Conservation (phyloP, 2,329 filamentous ascomycete genomes). For the Fusarium sp. region DNA sequence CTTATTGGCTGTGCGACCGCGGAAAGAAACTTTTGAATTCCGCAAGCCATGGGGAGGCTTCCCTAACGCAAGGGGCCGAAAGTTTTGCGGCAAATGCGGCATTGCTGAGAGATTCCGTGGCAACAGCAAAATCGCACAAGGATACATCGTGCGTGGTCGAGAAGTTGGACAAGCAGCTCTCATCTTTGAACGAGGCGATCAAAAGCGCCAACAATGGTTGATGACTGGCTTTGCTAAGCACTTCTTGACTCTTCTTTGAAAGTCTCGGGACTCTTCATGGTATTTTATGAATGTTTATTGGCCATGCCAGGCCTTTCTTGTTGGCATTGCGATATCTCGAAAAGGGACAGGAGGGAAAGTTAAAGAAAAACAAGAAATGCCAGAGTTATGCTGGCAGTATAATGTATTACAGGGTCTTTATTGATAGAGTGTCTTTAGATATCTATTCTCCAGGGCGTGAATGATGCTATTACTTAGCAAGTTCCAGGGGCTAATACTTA, state of each 20-base stretch:
- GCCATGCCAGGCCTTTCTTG: not conserved
- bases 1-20: not conserved
- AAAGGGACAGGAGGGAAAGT: not conserved
- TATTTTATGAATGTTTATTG: not conserved
- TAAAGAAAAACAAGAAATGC: fast-evolving
- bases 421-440: not conserved
- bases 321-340: not conserved
- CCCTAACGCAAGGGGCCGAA: not conserved
- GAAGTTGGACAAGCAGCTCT: not conserved
- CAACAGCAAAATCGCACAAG: not conserved
- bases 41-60: not conserved
- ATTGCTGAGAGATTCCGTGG: not conserved
- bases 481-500: not conserved
- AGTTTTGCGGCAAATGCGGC: not conserved
- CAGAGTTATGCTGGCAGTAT: too few species aligned
- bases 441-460: not conserved
- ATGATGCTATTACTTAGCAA: not conserved
- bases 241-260: not conserved
- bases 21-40: not conserved
- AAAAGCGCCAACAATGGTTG: not conserved
- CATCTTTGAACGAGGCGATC: not conserved
- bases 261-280: not conserved
- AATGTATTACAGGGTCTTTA: not conserved
- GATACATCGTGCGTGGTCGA: not conserved
- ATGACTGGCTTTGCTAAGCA: not conserved